Percentiles rank a stretch among this genome's conserved stretches.
phyloP scores from a whole-genome alignment of 2,329 filamentous ascomycete genomes.

The Diaporthe destruens region DNA sequence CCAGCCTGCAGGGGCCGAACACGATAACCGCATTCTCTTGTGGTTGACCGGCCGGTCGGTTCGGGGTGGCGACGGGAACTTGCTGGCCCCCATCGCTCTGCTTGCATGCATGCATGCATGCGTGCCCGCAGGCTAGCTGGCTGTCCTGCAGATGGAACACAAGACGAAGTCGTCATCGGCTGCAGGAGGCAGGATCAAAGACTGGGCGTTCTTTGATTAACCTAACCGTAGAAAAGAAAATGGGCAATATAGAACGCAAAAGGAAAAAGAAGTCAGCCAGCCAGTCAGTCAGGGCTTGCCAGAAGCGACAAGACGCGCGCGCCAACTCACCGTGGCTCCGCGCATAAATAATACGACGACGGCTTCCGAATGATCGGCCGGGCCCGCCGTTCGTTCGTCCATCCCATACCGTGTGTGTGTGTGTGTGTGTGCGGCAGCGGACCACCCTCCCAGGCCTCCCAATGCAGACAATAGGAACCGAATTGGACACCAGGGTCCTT shows the following conservation, averaged over 20 bases:
- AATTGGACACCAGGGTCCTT: neutral
- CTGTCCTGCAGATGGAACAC: constrained; percentile 6
- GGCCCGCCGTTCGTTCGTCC: constrained; percentile 24
- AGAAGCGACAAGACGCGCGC: constrained; percentile 30
- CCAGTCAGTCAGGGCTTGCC: neutral
- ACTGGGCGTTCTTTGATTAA: neutral
- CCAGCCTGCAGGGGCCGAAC: constrained; percentile 5
- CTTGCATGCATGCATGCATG: neutral
- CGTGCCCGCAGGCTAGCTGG: neutral
- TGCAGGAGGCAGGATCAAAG: neutral
- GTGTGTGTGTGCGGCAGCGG: neutral
- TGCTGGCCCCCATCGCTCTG: neutral
- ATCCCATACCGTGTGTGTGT: neutral
- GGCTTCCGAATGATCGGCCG: constrained; percentile 28
- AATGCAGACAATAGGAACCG: constrained; percentile 3
- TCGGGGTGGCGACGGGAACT: neutral
- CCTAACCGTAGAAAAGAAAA: neutral
- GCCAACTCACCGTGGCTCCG: constrained; percentile 6
- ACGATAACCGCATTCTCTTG: constrained; percentile 25
- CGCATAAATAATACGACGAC: constrained; percentile 23
- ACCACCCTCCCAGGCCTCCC: no score
- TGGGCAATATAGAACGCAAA: neutral
- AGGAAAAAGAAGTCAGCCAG: neutral
- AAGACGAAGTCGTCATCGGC: constrained; percentile 8
- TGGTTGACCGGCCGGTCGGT: neutral